Percentiles rank a stretch among this genome's conserved stretches.
phyloP scores from a whole-genome alignment of 1,139 yeast genomes.

The Wickerhamomyces sp. region DNA sequence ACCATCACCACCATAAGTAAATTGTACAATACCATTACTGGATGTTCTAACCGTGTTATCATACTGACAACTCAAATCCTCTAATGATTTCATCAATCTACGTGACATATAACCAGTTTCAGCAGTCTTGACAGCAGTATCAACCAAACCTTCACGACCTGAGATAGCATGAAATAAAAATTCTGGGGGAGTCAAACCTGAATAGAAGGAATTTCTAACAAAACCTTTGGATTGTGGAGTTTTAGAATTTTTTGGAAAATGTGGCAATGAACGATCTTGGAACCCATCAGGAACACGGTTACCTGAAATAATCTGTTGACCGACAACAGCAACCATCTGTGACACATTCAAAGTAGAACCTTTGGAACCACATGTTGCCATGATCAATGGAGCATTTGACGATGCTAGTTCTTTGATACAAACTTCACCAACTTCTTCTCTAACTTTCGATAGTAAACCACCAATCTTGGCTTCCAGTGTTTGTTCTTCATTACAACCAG shows the following conservation, averaged over 20 bases:
- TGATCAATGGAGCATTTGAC: conserved; percentile 91
- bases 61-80: conserved; percentile 90
- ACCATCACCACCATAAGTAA: conserved; percentile 98
- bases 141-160: conserved; percentile 99
- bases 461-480: conserved; percentile 97
- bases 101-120: conserved; percentile 99
- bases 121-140: conserved; percentile 98
- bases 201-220: conserved; percentile 90
- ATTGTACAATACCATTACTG: conserved; percentile 93
- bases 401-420: conserved; percentile 89
- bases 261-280: conserved; percentile 97
- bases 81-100: conserved; percentile 95
- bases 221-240: conserved; percentile 98
- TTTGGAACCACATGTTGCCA: conserved; percentile 99
- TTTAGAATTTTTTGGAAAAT: conserved; percentile 91
- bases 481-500: conserved; percentile 98
- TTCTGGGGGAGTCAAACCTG: conserved; percentile 95
- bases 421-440: conserved; percentile 98
- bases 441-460: conserved; percentile 90
- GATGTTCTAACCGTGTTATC: conserved; percentile 95
- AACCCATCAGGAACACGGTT: conserved; percentile 99
- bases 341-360: conserved; percentile 98
- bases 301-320: conserved; percentile 98
- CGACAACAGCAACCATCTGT: conserved; percentile 99
- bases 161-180: conserved; percentile 98